A percentile compares a stretch with the other conserved stretches of the same genome.
These are phyloP conservation scores for Sugiyamaella marilandica DNA, from an alignment of 805 yeast genomes.

Conservation along the genomic window DNA sequence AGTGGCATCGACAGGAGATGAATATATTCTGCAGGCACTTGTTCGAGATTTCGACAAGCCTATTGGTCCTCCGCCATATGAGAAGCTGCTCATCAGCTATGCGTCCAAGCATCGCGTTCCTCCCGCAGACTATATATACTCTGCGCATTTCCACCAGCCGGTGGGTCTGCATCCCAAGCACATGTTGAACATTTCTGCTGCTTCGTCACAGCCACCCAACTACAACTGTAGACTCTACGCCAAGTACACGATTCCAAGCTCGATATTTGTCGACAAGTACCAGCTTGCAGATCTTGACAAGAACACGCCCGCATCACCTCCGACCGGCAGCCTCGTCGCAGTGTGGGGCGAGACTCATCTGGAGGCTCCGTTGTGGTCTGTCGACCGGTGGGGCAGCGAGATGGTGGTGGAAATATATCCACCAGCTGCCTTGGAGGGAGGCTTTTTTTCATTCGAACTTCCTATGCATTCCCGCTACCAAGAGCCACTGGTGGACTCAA, in stretches of 20 bases:
- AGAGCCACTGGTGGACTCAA: conserved; percentile 32
- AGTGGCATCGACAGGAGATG: conserved; percentile 8
- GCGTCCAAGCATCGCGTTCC: conserved; percentile 12
- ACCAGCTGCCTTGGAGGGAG: conserved; percentile 19
- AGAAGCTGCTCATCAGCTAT: conserved; percentile 17
- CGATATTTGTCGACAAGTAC: conserved; percentile 51
- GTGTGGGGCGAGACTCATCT: conserved; percentile 54
- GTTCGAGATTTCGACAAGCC: conserved; percentile 16
- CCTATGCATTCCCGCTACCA: conserved; percentile 52
- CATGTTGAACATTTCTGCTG: conserved; percentile 9
- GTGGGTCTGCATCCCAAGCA: conserved; percentile 25
- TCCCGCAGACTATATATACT: conserved; percentile 3
- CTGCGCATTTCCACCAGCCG: conserved; percentile 20
- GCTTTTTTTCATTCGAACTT: conserved; percentile 31
- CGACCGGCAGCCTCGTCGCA: conserved; percentile 32
- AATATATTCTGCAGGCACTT: conserved; percentile 20
- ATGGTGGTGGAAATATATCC: conserved; percentile 38
- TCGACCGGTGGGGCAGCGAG: conserved; percentile 44
- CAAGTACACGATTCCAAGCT: conserved; percentile 41
- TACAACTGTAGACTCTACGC: conserved; percentile 42
- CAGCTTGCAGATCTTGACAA: conserved; percentile 40
- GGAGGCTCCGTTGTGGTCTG: conserved; percentile 51
- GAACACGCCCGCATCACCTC: conserved; percentile 22
- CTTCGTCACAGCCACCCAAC: conserved; percentile 17
- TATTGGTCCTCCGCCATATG: conserved; percentile 3